Evolutionary conservation across 768 basidiomycete species (phyloP), one percentile per base, ranked within the genome.

Genomic region (Termitomyces sp.): DNA sequence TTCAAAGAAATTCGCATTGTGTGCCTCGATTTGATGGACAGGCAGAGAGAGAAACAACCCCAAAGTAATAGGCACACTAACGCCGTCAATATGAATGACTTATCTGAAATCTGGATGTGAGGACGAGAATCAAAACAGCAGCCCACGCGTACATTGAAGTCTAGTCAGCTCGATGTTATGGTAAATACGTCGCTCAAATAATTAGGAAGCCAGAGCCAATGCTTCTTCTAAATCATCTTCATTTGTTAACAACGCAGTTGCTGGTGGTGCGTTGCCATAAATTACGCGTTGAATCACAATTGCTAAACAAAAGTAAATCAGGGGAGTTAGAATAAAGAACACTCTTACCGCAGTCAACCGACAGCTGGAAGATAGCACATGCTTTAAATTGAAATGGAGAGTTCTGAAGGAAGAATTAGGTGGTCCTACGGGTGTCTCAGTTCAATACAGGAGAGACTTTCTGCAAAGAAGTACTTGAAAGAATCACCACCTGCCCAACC

Each of bases 401-500:
- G 13, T 75, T 68, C 66, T 88, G 81, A 50, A 85, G 60, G 72
- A 94, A 92, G 71, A 93, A 94, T 67, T 94, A 94, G 3, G 79
- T 78, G 11, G 87, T 84, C 68, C 91, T 94, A 64, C 44, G 43
- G 9, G 54, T 32, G 8, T 51, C 30, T 36, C 28, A 53, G 57
- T 13, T 18, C 26, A 14, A 14, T 16, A 41, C 41, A 33, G 57
- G 58, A 26, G 54, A 49, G 43, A 64, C 41, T 50, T 14, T 36
- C 8, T 14, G 49, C 10, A 1, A 14, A 38, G 57, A 60, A 78
- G 60, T 64, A 91, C 92, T 94, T 94, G 82, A 90, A 93, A 18
- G 83, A 70, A 71, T 94, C 92, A 61, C 92, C 92, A 58, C 87
- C 90, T 47, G 83, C 73, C 92, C 92, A 93, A 32, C 92, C 92